Evolutionary conservation across 179 eudicot species (phyloP), one percentile per base, ranked within the genome.

Genomic region (Nepenthes alata): DNA sequence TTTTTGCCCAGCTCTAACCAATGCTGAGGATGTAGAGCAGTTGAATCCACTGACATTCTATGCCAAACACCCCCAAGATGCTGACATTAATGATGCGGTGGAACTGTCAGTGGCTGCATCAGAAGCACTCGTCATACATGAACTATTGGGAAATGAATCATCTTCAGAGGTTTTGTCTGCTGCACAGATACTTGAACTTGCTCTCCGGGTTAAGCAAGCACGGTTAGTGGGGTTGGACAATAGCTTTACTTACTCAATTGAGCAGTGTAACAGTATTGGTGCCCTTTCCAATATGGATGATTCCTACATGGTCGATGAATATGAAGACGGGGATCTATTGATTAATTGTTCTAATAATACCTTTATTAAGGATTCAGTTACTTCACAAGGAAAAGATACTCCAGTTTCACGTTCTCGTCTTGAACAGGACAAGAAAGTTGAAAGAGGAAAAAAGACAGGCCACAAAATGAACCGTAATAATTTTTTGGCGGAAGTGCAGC

Each of bases 21-120:
- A 44, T n/a, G 55, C 67, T 36, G 55, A 65, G 68, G 61, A 64
- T 69, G 51, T 35, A 35, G 58, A 2, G 59, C 51, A 56, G 16
- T 67, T 35, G 61, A 58, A 59, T 67, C 62, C 52, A 47, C 79
- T 72, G 54, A 69, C 57, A 61, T 39, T 51, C 11, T 51, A 70
- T 45, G 51, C 55, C 47, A 65, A 56, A 59, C 63, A 49, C 61
- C 39, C 55, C 54, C 73, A 75, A 60, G 73, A 45, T 56, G 62
- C 53, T 64, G 84, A 78, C 39, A 50, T 78, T 35, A 62, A 61
- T 69, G 75, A 77, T 73, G 96, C 89, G 36, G 77, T 86, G 54
- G 96, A 91, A 71, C 89, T 91, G 61, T 84, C 96, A 15, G 72
- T 86, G 72, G 88, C 86, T 35, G 98, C 98, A 67, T 86, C 98